Percentiles rank a stretch among this genome's conserved stretches.
These are phyloP conservation scores for Coemansia sp. DNA, from an alignment of 192 early-diverging fungal genomes.

Conservation along the genomic window DNA sequence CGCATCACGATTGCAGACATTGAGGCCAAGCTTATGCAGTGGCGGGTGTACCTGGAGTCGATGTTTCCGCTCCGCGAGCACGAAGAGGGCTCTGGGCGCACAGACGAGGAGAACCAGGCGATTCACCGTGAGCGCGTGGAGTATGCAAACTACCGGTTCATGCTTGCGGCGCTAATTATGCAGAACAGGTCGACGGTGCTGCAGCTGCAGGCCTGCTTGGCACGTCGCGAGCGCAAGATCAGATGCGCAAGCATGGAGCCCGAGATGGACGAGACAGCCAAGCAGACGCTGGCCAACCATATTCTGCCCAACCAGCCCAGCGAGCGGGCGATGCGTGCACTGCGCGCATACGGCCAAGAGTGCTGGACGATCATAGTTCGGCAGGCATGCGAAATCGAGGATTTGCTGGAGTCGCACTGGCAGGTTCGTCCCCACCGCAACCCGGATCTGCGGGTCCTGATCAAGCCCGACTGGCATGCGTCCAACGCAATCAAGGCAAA, in stretches of 20 bases:
- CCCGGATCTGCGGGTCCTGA: constrained; percentile 28
- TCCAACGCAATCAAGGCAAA: constrained; percentile 45
- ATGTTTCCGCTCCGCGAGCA: constrained; percentile 54
- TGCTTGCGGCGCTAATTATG: constrained; percentile 44
- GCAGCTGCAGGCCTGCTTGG: constrained; percentile 55
- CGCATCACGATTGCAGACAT: constrained; percentile 39
- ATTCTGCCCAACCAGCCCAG: constrained; percentile 50
- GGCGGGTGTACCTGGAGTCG: constrained; percentile 53
- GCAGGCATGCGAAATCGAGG: constrained; percentile 53
- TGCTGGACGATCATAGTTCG: constrained; percentile 47
- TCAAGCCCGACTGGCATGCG: constrained; percentile 51
- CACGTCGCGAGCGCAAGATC: constrained; percentile 52
- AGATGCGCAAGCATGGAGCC: constrained; percentile 18
- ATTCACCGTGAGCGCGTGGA: constrained; percentile 47
- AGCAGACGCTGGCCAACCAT: constrained; percentile 40
- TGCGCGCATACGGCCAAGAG: constrained; percentile 43
- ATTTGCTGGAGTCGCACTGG: constrained; percentile 54
- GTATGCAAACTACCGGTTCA: constrained; percentile 54
- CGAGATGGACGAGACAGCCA: constrained; percentile 19
- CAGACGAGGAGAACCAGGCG: constrained; percentile 28
- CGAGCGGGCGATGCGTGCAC: constrained; percentile 40
- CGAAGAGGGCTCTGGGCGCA: constrained; percentile 41
- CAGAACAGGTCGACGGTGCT: constrained; percentile 50
- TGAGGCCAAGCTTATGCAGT: constrained; percentile 54
- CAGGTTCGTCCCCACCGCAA: constrained; percentile 35